Base-by-base conservation (phyloP, 2,329 filamentous ascomycete species). In the Fusarium sterilihyphosum region DNA sequence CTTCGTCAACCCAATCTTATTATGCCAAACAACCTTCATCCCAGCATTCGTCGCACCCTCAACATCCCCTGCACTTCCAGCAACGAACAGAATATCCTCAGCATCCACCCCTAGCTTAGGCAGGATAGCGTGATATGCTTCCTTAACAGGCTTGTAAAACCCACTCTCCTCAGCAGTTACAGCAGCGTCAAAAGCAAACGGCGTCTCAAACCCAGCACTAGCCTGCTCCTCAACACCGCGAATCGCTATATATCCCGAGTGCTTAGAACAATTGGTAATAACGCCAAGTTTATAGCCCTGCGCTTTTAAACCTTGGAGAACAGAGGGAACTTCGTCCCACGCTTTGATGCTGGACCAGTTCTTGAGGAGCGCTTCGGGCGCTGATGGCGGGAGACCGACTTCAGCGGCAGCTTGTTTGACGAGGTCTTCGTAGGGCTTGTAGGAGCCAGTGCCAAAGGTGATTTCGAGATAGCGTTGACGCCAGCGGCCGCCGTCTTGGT, bases 11-110 rank as follows among this genome's bases (percentile, higher is more conserved):
- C 81, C 79, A 33, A 78, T 75, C 47, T 73, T 79, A 26, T 84
- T 84, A 46, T 84, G 82, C 82, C 83, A 84, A 38, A 82, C 80
- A 29, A 84, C 83, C 33, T 56, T 80, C 82, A 85, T 84, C 0
- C 83, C 83, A 3, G 78, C 82, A 4, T 77, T 68, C 1, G 79
- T 79, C 3, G 84, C 83, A 7, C 83, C 83, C 31, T 82, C 70
- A 0, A 85, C 82, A 70, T 85, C 84, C 6, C 82, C 82, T 3
- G 81, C 80, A 52, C 83, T 85, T 11, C 84, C 83, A 0, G 82
- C 82, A 31, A 84, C 81, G 52, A 84, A 84, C 26, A 84, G 49
- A 4, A 76, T 78, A 20, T 83, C 80, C 2, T 63, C 43, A 0
- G 78, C 73, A 1, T 73, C 65, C 1, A 83, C 67, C 1, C 74